Percentiles rank a stretch among this genome's conserved stretches.
Evolutionary conservation across 192 early-diverging fungal species (phyloP).

Genomic region (Coemansia sp.): DNA sequence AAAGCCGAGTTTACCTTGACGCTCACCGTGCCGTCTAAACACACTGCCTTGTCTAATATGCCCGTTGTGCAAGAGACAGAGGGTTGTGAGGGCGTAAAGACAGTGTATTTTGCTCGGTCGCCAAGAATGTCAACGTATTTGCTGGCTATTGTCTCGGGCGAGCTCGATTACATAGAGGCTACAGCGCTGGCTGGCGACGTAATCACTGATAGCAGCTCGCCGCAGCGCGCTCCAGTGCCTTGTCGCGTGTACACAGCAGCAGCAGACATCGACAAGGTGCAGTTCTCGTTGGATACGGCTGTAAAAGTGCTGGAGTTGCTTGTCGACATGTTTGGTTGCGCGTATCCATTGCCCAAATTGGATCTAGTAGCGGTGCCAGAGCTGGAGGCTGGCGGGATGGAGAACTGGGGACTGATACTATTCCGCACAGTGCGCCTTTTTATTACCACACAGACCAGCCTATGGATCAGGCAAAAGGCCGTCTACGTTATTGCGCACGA

Average conservation of each 20-base stretch:
- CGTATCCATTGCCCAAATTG: conserved; percentile 74
- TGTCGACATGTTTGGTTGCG: conserved; percentile 63
- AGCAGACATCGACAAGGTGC: conserved; percentile 61
- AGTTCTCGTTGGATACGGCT: conserved; percentile 69
- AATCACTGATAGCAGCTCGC: not conserved
- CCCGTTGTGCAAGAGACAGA: conserved; percentile 34
- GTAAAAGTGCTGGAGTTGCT: conserved; percentile 68
- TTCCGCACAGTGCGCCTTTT: conserved; percentile 70
- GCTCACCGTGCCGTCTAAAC: conserved; percentile 56
- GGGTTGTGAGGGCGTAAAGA: conserved; percentile 21
- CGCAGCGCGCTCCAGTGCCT: not conserved
- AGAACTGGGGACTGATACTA: conserved; percentile 85
- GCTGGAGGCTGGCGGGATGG: conserved; percentile 79
- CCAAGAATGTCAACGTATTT: conserved; percentile 85
- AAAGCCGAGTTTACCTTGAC: conserved; percentile 78
- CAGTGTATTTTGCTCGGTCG: conserved; percentile 66
- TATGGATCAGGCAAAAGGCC: conserved; percentile 59
- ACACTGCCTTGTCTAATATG: conserved; percentile 78
- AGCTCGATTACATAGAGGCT: conserved; percentile 77
- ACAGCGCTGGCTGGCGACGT: not conserved
- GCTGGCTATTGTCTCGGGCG: conserved; percentile 71
- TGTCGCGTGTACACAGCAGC: conserved; percentile 68
- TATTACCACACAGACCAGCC: conserved; percentile 54
- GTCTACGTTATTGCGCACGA: conserved; percentile 77
- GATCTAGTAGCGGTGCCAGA: conserved; percentile 77